Conservation (phyloP, 768 basidiomycete species). For the Tephrocybe rancida region DNA sequence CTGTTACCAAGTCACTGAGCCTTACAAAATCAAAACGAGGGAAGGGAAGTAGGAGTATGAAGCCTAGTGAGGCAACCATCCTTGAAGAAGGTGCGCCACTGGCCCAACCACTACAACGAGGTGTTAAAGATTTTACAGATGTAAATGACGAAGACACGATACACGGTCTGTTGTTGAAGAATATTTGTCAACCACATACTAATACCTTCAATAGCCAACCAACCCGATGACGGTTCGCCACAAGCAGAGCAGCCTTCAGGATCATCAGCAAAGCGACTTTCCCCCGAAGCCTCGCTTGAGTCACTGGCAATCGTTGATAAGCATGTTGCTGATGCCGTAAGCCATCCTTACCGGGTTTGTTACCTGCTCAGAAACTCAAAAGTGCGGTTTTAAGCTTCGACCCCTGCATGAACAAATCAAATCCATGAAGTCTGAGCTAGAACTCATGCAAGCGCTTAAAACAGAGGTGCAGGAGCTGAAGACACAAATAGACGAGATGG, state of each 20-base stretch:
- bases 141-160: neutral
- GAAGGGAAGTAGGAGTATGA: constrained; percentile 51
- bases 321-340: constrained; percentile 37
- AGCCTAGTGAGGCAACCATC: constrained; percentile 59
- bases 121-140: neutral
- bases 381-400: constrained; percentile 37
- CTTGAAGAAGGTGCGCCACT: constrained; percentile 49
- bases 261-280: neutral
- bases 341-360: constrained; percentile 1
- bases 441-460: constrained; percentile 34
- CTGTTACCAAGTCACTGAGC: constrained; percentile 61
- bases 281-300: constrained; percentile 17
- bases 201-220: neutral
- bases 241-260: neutral
- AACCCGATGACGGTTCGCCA: neutral
- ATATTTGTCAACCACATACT: neutral
- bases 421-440: constrained; percentile 47
- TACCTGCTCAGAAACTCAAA: neutral
- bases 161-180: constrained; percentile 8
- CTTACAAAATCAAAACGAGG: constrained; percentile 49
- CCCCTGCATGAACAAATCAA: constrained; percentile 55
- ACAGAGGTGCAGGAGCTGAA: constrained; percentile 35
- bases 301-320: constrained; percentile 26
- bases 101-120: neutral
- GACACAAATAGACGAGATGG: constrained; percentile 34